Percentiles rank a stretch among this genome's conserved stretches.
Conservation (phyloP, 768 basidiomycete genomes). For the Termitomyces titanicus region DNA sequence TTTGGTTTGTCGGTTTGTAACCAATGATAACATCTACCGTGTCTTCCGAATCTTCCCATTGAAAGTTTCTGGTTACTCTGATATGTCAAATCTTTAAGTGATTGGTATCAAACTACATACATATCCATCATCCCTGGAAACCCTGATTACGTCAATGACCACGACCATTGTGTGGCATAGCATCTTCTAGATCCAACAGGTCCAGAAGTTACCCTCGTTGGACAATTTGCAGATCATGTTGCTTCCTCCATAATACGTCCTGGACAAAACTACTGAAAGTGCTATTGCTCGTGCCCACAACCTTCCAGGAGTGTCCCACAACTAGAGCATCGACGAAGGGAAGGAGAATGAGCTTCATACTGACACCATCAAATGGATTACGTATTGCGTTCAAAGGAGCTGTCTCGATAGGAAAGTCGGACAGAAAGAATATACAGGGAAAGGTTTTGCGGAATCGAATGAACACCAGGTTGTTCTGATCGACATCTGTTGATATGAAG, state of each 20-base stretch:
- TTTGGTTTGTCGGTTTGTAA: no score
- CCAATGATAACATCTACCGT: no score
- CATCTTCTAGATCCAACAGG: background rate
- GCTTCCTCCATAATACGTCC: slow-evolving; percentile 63
- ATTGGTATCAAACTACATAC: no score
- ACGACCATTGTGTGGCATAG: background rate
- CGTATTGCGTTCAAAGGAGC: slow-evolving; percentile 29
- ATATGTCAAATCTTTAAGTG: no score
- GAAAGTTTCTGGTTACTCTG: no score
- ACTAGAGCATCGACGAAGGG: slow-evolving; percentile 75
- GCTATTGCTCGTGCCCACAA: slow-evolving; percentile 70
- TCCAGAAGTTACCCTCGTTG: slow-evolving; percentile 36
- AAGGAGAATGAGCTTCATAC: slow-evolving; percentile 42
- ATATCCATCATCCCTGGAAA: slow-evolving; percentile 1
- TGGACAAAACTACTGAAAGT: slow-evolving; percentile 71
- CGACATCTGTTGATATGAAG: slow-evolving; percentile 64
- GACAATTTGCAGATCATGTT: slow-evolving; percentile 49
- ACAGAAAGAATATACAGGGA: slow-evolving; percentile 60
- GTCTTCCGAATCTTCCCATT: no score
- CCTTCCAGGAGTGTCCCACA: slow-evolving; percentile 48
- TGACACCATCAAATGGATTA: slow-evolving; percentile 47
- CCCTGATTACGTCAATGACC: background rate
- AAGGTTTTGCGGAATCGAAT: slow-evolving; percentile 46
- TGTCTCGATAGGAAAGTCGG: slow-evolving; percentile 39
- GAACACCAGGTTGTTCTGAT: slow-evolving; percentile 37